Evolutionary conservation across 352 stramenopile genomes (phyloP).

Genomic region (Lagenidium giganteum): DNA sequence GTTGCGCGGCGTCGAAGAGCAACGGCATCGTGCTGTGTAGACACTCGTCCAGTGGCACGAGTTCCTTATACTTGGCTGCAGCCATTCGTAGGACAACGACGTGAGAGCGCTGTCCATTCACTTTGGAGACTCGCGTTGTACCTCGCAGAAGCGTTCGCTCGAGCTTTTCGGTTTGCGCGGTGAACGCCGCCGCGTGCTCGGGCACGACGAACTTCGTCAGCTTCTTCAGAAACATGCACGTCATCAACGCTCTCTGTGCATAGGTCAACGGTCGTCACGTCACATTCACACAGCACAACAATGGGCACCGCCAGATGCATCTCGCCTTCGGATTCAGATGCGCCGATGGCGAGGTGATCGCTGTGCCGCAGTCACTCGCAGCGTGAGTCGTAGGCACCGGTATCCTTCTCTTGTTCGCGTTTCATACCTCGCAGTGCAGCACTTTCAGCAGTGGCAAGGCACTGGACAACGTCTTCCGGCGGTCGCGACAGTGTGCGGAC

Average conservation of each 20-base stretch:
- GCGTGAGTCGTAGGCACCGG: too few species aligned
- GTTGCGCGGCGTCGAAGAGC: slow-evolving; percentile 28
- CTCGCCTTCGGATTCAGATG: too few species aligned
- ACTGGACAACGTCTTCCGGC: slow-evolving; percentile 56
- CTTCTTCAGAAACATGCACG: slow-evolving; percentile 12
- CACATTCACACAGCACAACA: neutral
- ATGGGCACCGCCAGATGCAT: too few species aligned
- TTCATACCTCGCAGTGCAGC: slow-evolving; percentile 12
- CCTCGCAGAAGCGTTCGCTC: slow-evolving; percentile 1
- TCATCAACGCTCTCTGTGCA: slow-evolving; percentile 15
- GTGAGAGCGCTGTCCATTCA: too few species aligned
- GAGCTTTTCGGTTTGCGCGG: slow-evolving; percentile 1
- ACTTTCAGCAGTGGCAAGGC: slow-evolving; percentile 44
- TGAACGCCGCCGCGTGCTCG: slow-evolving; percentile 1
- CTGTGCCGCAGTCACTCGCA: too few species aligned
- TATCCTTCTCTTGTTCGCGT: neutral
- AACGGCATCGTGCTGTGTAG: slow-evolving; percentile 34
- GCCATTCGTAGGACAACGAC: too few species aligned
- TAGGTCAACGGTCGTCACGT: neutral
- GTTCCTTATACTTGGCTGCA: slow-evolving; percentile 20
- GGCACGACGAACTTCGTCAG: slow-evolving; percentile 8
- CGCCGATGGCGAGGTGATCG: too few species aligned
- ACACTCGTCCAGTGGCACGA: slow-evolving; percentile 34
- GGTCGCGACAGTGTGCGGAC: slow-evolving; percentile 62
- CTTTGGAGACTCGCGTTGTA: too few species aligned